Conservation (phyloP, 805 yeast species). For the Brettanomyces anomalus region DNA sequence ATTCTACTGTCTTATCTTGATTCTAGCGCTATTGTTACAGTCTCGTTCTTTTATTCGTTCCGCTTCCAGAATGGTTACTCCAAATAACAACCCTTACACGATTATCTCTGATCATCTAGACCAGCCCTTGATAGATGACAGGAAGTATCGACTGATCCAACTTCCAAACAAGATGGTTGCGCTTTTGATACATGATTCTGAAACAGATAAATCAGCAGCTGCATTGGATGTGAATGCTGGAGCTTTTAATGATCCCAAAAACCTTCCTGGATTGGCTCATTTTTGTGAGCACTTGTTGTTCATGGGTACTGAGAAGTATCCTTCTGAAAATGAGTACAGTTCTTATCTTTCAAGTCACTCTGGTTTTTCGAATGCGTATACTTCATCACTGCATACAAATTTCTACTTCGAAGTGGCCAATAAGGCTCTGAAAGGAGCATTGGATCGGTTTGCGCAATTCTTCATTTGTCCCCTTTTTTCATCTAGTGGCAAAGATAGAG, state of each 20-base stretch:
- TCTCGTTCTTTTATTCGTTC: no score
- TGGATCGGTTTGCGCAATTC: constrained; percentile 90
- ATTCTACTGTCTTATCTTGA: no score
- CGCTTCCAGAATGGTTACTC: no score
- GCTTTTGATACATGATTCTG: constrained; percentile 56
- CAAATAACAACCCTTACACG: constrained; percentile 3
- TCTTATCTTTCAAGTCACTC: constrained; percentile 74
- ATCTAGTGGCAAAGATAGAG: constrained; percentile 73
- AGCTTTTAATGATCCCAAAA: constrained; percentile 57
- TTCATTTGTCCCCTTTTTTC: constrained; percentile 78
- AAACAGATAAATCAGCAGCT: constrained; percentile 70
- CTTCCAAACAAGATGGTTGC: constrained; percentile 51
- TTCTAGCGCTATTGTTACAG: no score
- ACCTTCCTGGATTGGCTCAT: constrained; percentile 70
- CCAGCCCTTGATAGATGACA: constrained; percentile 58
- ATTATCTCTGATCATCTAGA: constrained; percentile 15
- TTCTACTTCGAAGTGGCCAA: constrained; percentile 80
- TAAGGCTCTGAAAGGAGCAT: constrained; percentile 72
- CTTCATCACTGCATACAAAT: constrained; percentile 82
- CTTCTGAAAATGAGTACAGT: constrained; percentile 64
- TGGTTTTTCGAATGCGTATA: constrained; percentile 88
- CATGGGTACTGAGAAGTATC: constrained; percentile 74
- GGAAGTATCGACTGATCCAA: constrained; percentile 60
- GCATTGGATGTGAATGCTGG: constrained; percentile 75
- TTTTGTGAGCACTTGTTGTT: constrained; percentile 66